A percentile compares a stretch with the other conserved stretches of the same genome.
These are phyloP conservation scores for Lepidium aucheri DNA, from an alignment of 345 rosid genomes.

Conservation along the genomic window DNA sequence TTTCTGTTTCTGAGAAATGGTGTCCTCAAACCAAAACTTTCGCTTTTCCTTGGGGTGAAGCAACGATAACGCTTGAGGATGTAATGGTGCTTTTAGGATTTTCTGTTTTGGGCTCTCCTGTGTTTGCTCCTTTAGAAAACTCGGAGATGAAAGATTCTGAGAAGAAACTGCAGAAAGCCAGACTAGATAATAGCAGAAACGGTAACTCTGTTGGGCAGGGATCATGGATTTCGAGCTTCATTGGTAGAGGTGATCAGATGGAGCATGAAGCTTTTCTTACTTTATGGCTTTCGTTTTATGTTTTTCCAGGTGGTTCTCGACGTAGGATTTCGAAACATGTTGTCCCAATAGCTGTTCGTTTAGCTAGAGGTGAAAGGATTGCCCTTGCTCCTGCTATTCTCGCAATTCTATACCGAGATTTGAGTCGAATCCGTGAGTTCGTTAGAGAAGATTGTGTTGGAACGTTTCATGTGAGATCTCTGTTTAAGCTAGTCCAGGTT, in stretches of 20 bases:
- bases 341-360: constrained; percentile 27
- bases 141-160: not conserved
- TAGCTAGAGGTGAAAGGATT: constrained; percentile 33
- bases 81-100: constrained; percentile 36
- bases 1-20: constrained; percentile 43
- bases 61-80: constrained; percentile 45
- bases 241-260: constrained; percentile 18
- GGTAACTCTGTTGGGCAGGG: not conserved
- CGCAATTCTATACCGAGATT: constrained; percentile 31
- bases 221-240: constrained; percentile 25
- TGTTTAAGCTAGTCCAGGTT: not conserved
- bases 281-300: constrained; percentile 30
- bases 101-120: constrained; percentile 41
- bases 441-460: not conserved
- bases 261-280: constrained; percentile 46
- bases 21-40: constrained; percentile 39
- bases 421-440: constrained; percentile 7
- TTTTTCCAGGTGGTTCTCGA: not conserved
- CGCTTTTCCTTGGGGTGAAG: constrained; percentile 57
- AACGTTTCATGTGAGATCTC: not conserved
- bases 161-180: not conserved
- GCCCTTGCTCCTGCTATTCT: constrained; percentile 37
- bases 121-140: constrained; percentile 4
- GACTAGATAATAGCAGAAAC: not conserved
- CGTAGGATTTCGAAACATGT: not conserved